These are phyloP conservation scores for Diaporthe aspalathi DNA, from an alignment of 2,329 filamentous ascomycete genomes.

Conservation along the genomic window DNA sequence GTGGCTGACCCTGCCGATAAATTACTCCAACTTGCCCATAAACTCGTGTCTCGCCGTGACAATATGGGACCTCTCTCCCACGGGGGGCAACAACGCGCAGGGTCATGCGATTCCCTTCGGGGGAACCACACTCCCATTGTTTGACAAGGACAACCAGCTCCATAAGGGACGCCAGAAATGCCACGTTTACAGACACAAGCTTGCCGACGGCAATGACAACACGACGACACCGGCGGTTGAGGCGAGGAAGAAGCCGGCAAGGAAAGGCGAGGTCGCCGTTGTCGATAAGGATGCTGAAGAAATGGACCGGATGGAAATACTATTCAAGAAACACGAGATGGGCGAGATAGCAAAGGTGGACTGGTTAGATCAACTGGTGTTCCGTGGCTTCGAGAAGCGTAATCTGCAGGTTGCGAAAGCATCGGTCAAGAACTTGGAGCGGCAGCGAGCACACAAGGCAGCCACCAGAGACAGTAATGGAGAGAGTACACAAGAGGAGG, in stretches of 20 bases:
- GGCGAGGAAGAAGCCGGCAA: constrained; percentile 60
- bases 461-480: constrained; percentile 43
- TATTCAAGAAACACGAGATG: constrained; percentile 99
- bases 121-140: constrained; percentile 91
- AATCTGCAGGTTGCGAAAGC: constrained; percentile 73
- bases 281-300: constrained; percentile 83
- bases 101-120: constrained; percentile 91
- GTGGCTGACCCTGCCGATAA: constrained; percentile 90
- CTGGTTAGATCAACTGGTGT: constrained; percentile 96
- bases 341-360: constrained; percentile 92
- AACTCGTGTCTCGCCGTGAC: constrained; percentile 91
- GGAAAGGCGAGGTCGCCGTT: constrained; percentile 60
- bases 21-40: constrained; percentile 83
- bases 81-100: constrained; percentile 75
- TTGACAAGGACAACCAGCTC: constrained; percentile 90
- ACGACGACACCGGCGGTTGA: constrained; percentile 81
- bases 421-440: constrained; percentile 69
- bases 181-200: constrained; percentile 81
- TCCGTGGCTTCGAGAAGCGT: constrained; percentile 86
- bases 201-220: constrained; percentile 85
- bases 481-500: constrained; percentile 51
- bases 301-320: constrained; percentile 85
- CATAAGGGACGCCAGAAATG: constrained; percentile 95
- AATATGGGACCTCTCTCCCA: constrained; percentile 91
- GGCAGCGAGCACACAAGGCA: constrained; percentile 55